phyloP scores from a whole-genome alignment of 768 basidiomycete species.

The Scleroderma citrinum region DNA sequence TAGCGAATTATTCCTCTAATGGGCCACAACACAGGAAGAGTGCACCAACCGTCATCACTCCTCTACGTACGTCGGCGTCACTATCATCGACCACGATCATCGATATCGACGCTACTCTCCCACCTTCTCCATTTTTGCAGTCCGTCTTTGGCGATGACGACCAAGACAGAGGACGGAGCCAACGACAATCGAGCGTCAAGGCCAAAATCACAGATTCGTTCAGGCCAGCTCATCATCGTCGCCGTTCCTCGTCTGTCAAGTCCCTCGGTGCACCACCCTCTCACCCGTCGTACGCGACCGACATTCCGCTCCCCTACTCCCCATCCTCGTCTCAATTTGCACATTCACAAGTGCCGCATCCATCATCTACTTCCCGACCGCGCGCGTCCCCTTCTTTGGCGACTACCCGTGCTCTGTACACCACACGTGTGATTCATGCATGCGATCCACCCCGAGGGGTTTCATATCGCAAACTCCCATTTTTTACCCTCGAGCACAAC shows the following conservation, averaged over 20 bases:
- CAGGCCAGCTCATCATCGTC: conserved; percentile 26
- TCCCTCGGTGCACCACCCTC: conserved; percentile 28
- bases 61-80: conserved; percentile 16
- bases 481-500: conserved; percentile 62
- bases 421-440: conserved; percentile 62
- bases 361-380: conserved; percentile 9
- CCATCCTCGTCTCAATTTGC: conserved; percentile 13
- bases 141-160: conserved; percentile 21
- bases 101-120: conserved; percentile 18
- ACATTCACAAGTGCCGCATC: conserved; percentile 10
- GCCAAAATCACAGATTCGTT: conserved; percentile 29
- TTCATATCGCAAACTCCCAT: conserved; percentile 68
- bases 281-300: conserved; percentile 15
- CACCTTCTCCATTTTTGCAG: conserved; percentile 24
- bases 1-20: conserved; percentile 9
- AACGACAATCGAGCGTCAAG: conserved; percentile 27
- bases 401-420: conserved; percentile 48
- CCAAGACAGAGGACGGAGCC: conserved; percentile 21
- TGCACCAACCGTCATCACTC: conserved; percentile 38
- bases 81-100: conserved; percentile 23
- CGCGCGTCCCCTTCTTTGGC: conserved; percentile 22
- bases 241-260: conserved; percentile 29
- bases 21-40: conserved; percentile 42
- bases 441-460: conserved; percentile 60
- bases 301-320: conserved; percentile 19